Base-by-base conservation (phyloP, 305 asterid genomes). In the Petunia hybrid region DNA sequence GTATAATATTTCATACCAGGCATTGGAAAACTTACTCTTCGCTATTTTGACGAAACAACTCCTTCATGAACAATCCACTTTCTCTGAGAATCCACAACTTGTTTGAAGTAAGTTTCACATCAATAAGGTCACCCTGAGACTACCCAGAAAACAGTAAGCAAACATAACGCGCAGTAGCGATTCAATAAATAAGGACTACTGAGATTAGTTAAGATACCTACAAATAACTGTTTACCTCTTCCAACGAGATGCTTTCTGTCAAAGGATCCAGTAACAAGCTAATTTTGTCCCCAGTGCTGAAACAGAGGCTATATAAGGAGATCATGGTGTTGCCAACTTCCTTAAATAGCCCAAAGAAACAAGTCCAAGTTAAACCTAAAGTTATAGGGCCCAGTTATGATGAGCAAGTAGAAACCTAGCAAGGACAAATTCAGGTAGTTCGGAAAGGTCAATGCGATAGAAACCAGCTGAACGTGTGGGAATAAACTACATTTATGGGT, bases 81-180 rank as follows among this genome's bases (percentile, higher is more conserved):
- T 93, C 97, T 82, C 91, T 91, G 76, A 96, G 97, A 83, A 94
- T 87, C 97, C 97, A 96, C 82, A 94, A 88, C 84, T 89, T 86
- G 85, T 88, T 84, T 16, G 89, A 87, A 71, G 92, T 82, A 84
- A 96, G 89, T 83, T 86, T 93, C 83, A 96, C 91, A 87, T 96
- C 99, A 84, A 94, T 82, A 43, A 84, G 88, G 83, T 85, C 95
- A 83, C 87, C 97, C 98, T 96, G 82, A 56, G 57, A 78, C 66
- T 76, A 82, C 79, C 82, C 88, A 84, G 81, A 81, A 57, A 42
- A 83, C 55, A 66, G 63, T 62, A 80, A 57, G 56, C 41, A 75
- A 60, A 80, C 45, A 36, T 35, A 64, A 2, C 16, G 73, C 12
- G 46, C 36, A 36, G 63, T 53, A 51, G 12, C 2, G 10, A 51